These are phyloP conservation scores for Aspergillus steynii DNA, from an alignment of 495 filamentous ascomycete genomes.

Conservation along the genomic window DNA sequence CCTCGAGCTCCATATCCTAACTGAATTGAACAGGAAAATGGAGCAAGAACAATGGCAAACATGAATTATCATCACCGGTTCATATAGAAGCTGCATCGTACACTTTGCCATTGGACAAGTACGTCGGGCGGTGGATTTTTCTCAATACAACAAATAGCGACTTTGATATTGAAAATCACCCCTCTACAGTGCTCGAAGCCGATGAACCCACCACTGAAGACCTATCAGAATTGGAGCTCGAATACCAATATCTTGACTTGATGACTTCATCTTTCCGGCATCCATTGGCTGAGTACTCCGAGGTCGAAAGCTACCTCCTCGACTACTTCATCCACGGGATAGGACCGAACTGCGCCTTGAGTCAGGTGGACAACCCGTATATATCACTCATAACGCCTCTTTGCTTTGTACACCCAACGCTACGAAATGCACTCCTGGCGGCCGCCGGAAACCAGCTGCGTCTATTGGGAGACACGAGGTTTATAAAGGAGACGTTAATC, in stretches of 20 bases:
- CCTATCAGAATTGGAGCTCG: background rate
- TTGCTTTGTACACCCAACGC: constrained; percentile 7
- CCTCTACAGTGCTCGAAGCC: background rate
- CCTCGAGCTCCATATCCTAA: background rate
- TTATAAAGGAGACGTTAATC: constrained; percentile 6
- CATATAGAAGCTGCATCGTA: constrained; percentile 8
- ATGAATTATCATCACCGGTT: background rate
- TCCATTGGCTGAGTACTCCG: constrained; percentile 11
- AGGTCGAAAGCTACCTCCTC: constrained; percentile 18
- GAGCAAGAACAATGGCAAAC: background rate
- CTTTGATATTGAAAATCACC: background rate
- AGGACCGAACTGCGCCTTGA: constrained; percentile 18
- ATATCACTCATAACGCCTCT: constrained; percentile 19
- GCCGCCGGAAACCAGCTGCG: constrained; percentile 20
- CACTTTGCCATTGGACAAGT: constrained; percentile 14
- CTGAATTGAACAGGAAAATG: background rate
- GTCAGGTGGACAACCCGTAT: constrained; percentile 19
- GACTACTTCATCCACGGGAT: constrained; percentile 25
- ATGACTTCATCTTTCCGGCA: constrained; percentile 3
- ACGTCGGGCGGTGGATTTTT: constrained; percentile 19
- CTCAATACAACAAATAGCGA: constrained; percentile 16
- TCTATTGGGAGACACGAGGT: constrained; percentile 13
- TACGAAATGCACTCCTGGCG: constrained; percentile 19
- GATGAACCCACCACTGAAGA: background rate
- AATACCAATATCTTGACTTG: background rate